These are phyloP conservation scores for Pseudogymnoascus sp. DNA, from an alignment of 2,329 filamentous ascomycete genomes.

Conservation along the genomic window DNA sequence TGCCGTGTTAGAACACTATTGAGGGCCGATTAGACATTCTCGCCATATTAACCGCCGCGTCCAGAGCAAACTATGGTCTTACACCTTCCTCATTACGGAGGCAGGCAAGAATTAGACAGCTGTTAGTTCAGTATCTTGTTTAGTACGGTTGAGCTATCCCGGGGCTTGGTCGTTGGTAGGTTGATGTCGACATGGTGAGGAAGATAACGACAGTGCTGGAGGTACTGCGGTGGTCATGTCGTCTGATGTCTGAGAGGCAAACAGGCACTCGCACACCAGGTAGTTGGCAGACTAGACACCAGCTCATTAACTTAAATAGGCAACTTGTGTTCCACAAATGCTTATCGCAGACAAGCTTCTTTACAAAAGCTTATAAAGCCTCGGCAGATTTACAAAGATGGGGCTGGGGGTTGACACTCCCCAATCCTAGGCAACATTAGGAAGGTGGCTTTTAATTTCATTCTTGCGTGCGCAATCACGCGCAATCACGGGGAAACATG, in stretches of 20 bases:
- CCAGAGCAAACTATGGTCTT: not conserved
- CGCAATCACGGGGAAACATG: not conserved
- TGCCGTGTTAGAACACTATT: not conserved
- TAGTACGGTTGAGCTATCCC: not conserved
- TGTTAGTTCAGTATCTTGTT: not conserved
- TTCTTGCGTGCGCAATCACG: not conserved
- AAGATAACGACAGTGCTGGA: not conserved
- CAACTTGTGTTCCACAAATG: not conserved
- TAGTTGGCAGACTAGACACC: not conserved
- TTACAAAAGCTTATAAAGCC: not conserved
- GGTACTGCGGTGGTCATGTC: not conserved
- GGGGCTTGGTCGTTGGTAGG: not conserved
- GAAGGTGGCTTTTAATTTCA: not conserved
- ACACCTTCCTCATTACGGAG: not conserved
- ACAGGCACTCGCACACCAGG: not conserved
- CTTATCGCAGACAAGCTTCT: constrained; percentile 2
- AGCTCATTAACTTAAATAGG: not conserved
- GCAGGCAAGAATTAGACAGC: not conserved
- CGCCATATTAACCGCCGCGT: not conserved
- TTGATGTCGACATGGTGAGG: not conserved
- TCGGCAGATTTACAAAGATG: not conserved
- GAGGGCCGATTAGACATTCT: not conserved
- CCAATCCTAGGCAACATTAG: not conserved
- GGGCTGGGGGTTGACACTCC: not conserved
- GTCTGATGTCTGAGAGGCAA: not conserved